Conservation (phyloP, 805 yeast species). For the Candida peoriensis region DNA sequence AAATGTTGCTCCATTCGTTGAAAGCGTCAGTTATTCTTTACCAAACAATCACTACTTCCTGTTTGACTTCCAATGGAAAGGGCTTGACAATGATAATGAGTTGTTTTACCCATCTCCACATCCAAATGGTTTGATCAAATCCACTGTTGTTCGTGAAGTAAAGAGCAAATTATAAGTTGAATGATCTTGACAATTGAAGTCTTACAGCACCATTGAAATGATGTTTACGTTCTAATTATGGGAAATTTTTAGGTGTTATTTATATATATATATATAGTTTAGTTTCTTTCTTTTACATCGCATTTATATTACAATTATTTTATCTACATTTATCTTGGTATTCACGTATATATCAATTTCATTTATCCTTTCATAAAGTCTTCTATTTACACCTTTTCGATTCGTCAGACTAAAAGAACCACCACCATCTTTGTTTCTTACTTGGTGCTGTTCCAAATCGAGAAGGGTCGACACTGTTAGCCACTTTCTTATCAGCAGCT, state of each 20-base stretch:
- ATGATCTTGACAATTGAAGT: too few species aligned
- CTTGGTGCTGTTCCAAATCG: slow-evolving; percentile 51
- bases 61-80: slow-evolving; percentile 80
- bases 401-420: slow-evolving; percentile 61
- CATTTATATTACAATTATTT: too few species aligned
- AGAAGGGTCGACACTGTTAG: slow-evolving; percentile 37
- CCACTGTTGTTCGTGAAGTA: slow-evolving; percentile 70
- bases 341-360: too few species aligned
- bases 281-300: too few species aligned
- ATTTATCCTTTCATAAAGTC: too few species aligned
- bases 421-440: slow-evolving; percentile 52
- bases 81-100: slow-evolving; percentile 72
- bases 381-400: too few species aligned
- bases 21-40: slow-evolving; percentile 63
- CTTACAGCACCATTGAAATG: too few species aligned
- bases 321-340: too few species aligned
- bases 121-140: slow-evolving; percentile 89
- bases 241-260: too few species aligned
- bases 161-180: slow-evolving; percentile 51
- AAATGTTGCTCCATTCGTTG: slow-evolving; percentile 48
- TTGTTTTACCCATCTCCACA: slow-evolving; percentile 86
- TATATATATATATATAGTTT: too few species aligned
- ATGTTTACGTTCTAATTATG: too few species aligned
- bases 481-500: slow-evolving; percentile 22
- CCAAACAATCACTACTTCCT: slow-evolving; percentile 93